Base-by-base conservation (phyloP, 176 grass and related monocot genomes). In the Guadua angustifolia region DNA sequence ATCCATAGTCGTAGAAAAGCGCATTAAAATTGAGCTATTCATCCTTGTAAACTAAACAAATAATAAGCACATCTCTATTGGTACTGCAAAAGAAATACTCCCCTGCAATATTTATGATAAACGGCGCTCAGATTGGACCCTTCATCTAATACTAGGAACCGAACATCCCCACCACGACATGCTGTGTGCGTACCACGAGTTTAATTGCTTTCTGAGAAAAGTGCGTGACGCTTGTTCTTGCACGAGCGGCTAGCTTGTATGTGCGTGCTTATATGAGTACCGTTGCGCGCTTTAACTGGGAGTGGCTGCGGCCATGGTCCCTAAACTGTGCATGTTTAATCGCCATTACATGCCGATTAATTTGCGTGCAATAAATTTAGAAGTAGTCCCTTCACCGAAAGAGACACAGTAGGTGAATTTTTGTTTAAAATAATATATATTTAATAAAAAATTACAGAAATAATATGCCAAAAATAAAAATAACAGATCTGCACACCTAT, bases 251-350 rank as follows among this genome's bases (percentile, higher is more conserved):
- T 29, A 29, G 29, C 42, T n/a, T 8, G 32, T 33, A 9, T 11
- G 47, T 45, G 72, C 57, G 52, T 36, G 35, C 19, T 58, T 59
- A 16, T 2, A 38, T 50, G 6, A n/a, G 9, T 49, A 49, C 17
- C 71, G 75, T 6, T 73, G 10, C 10, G 19, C 25, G 2, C 75
- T 63, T 86, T 80, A 52, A 66, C 46, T 80, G 43, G 24, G 46
- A 46, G 9, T 46, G 13, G 22, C 59, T 25, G 2, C 75, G 38
- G 4, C 75, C 58, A 86, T 46, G 84, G 84, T 45, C 68, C 46
- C 47, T 22, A 29, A 56, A 57, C 69, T 66, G 46, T 74, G 15
- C 56, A 19, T 52, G 58, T 66, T 73, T 86, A 39, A 18, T 5
- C 33, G 7, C 9, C 8, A 52, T 26, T 52, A 53, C 26, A 66